A percentile compares a stretch with the other conserved stretches of the same genome.
phyloP scores from a whole-genome alignment of 2,329 filamentous ascomycete genomes.

The Microsporum canis region DNA sequence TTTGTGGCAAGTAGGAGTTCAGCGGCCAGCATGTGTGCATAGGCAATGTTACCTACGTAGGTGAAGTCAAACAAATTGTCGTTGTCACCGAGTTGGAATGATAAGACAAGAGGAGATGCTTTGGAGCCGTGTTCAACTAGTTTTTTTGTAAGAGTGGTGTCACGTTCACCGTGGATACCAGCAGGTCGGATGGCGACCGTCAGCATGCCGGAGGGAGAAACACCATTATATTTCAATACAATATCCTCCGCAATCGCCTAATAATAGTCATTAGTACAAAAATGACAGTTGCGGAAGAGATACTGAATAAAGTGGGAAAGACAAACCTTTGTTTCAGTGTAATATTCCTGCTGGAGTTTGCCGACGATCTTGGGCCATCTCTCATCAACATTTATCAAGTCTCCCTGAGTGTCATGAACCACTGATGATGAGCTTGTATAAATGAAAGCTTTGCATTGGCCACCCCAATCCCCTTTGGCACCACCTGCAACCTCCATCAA shows the following conservation, averaged over 20 bases:
- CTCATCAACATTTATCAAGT: conserved; percentile 79
- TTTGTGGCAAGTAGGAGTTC: conserved; percentile 51
- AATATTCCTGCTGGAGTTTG: conserved; percentile 62
- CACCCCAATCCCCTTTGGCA: conserved; percentile 51
- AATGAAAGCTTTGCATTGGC: conserved; percentile 58
- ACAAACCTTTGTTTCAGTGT: conserved; percentile 76
- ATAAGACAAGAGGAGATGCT: conserved; percentile 48
- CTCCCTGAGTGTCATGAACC: conserved; percentile 65
- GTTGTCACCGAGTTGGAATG: conserved; percentile 69
- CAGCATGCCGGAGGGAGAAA: conserved; percentile 47
- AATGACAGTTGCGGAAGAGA: not conserved
- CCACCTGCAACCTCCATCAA: conserved; percentile 59
- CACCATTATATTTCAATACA: conserved; percentile 64
- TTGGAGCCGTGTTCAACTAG: conserved; percentile 60
- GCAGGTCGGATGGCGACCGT: conserved; percentile 76
- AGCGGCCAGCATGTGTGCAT: conserved; percentile 74
- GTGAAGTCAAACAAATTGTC: conserved; percentile 61
- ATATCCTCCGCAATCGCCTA: conserved; percentile 69
- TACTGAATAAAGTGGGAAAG: not conserved
- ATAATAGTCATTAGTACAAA: not conserved
- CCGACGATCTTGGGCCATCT: conserved; percentile 64
- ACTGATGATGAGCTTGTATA: conserved; percentile 87
- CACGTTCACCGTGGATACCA: conserved; percentile 83
- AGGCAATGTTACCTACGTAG: conserved; percentile 57
- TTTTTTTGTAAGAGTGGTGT: conserved; percentile 62